Percentiles rank a stretch among this genome's conserved stretches.
These are phyloP conservation scores for Suillus clintonianus DNA, from an alignment of 768 basidiomycete genomes.

Conservation along the genomic window DNA sequence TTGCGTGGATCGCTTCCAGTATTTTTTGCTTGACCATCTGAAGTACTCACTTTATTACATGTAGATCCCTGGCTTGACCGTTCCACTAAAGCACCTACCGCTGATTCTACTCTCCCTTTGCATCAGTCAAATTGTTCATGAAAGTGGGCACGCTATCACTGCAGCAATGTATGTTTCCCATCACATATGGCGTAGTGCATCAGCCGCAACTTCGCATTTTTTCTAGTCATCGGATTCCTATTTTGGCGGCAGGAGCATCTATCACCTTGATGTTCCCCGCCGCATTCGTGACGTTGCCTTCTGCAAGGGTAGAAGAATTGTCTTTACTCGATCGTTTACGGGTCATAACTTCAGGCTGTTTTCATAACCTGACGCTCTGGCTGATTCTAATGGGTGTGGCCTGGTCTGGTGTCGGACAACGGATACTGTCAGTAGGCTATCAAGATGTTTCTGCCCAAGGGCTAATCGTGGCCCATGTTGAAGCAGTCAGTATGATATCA, in stretches of 20 bases:
- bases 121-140: conserved; percentile 71
- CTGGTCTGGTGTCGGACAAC: conserved; percentile 29
- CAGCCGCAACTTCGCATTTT: conserved; percentile 1
- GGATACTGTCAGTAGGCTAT: conserved; percentile 44
- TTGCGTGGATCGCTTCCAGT: background rate
- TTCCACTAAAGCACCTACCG: conserved; percentile 72
- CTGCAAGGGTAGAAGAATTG: conserved; percentile 36
- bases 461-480: conserved; percentile 54
- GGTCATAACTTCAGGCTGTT: conserved; percentile 72
- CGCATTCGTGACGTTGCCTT: conserved; percentile 69
- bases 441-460: conserved; percentile 53
- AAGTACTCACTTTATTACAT: background rate
- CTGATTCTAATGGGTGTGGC: conserved; percentile 42
- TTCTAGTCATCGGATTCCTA: conserved; percentile 62
- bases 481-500: conserved; percentile 43
- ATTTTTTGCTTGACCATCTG: background rate
- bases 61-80: conserved; percentile 83
- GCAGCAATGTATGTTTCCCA: conserved; percentile 64
- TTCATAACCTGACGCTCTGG: conserved; percentile 73
- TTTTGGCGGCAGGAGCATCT: conserved; percentile 61
- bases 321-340: conserved; percentile 51
- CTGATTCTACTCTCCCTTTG: conserved; percentile 63
- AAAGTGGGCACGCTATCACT: conserved; percentile 75
- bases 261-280: conserved; percentile 68
- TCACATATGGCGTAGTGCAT: background rate